Evolutionary conservation across 768 basidiomycete species (phyloP), one percentile per base, ranked within the genome.

Genomic region (Pleurotus sapidus): DNA sequence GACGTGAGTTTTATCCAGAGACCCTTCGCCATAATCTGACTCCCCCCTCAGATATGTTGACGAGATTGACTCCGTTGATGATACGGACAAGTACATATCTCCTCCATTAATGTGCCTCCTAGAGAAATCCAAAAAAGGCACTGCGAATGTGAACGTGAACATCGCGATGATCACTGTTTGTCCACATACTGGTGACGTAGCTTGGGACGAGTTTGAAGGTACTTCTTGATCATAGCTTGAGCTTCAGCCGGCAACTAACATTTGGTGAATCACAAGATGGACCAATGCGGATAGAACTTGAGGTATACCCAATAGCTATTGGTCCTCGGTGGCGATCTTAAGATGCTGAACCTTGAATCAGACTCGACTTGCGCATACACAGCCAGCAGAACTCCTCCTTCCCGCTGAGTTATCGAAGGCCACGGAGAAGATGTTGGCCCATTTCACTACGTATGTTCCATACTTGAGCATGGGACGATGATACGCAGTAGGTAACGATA

Each of bases 161-260:
- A 78, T 98, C 40, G 87, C 87, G 6, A 76, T 98, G 70, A 78
- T 98, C 34, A 82, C 84, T 14, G 85, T 97, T 14, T 84, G 86
- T 57, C 92, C 95, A 0, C 86, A 86, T 47, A 97, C 94, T 0
- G 96, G 96, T 1, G 95, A 97, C 61, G 89, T 99, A 2, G 74
- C 93, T 2, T 98, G 93, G 85, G 96, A 99, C 65, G 84, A 91
- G 56, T 96, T 95, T 65, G 79, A 89, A 54, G 94, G 91, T 88
- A 64, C 23, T 9, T n/a, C 34, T 8, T 5, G n/a, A 53, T 65
- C 50, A 15, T 37, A 49, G 20, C 57, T 25, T 34, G 4, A 34
- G 11, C 30, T 30, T 30, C 27, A 34, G 11, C 30, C 30, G 30
- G 30, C 11, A 4, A 34, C 30, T 34, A 34, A 34, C 30, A 11